Percentiles rank a stretch among this genome's conserved stretches.
Conservation (phyloP, 129 eudicot species). For the Logfia minima region DNA sequence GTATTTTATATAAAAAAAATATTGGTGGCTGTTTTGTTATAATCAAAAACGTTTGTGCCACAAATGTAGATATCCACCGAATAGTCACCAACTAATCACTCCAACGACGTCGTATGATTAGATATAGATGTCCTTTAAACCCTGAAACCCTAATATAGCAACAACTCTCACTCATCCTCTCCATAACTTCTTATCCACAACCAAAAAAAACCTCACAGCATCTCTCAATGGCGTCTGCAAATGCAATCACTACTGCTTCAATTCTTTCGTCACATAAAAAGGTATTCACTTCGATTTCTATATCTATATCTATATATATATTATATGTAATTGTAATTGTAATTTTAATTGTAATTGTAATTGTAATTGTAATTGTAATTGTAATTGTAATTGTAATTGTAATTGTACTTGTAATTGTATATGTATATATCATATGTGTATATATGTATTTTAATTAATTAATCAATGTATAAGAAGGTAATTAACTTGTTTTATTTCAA, state of each 20-base stretch:
- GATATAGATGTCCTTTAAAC: slow-evolving; percentile 10
- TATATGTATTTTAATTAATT: neutral
- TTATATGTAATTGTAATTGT: too few relatives aligned
- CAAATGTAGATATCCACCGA: neutral
- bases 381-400: too few relatives aligned
- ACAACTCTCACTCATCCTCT: slow-evolving; percentile 17
- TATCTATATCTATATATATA: neutral
- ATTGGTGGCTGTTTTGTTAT: slow-evolving; percentile 3
- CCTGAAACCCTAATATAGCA: slow-evolving; percentile 36
- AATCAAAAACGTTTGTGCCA: neutral
- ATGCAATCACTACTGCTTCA: slow-evolving; percentile 71
- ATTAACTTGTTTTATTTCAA: neutral
- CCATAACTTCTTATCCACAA: slow-evolving; percentile 34
- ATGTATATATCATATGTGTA: neutral
- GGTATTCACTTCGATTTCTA: slow-evolving; percentile 22
- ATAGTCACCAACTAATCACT: neutral
- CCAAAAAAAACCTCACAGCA: slow-evolving; percentile 1
- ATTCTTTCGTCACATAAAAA: slow-evolving; percentile 49
- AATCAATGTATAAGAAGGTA: neutral
- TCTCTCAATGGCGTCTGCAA: slow-evolving; percentile 66
- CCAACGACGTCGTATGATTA: slow-evolving; percentile 22
- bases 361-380: neutral
- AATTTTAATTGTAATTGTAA: too few relatives aligned
- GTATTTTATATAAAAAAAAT: neutral
- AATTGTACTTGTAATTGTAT: neutral